phyloP scores from a whole-genome alignment of 2,329 filamentous ascomycete genomes.

The Tolypocladium tundrense region DNA sequence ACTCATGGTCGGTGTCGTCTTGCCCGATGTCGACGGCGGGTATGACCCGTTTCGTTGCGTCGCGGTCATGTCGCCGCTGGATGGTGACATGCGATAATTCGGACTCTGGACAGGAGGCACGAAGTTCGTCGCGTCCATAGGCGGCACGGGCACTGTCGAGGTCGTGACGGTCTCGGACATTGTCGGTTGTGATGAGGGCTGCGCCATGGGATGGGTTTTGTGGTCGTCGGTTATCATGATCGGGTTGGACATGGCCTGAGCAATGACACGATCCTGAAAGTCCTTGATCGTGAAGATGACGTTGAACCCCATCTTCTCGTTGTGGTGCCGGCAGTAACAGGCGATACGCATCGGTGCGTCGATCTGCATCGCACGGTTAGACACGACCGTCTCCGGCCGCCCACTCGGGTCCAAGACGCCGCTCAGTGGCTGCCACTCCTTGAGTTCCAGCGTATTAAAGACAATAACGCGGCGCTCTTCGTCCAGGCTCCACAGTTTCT shows the following conservation, averaged over 20 bases:
- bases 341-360: slow-evolving; percentile 91
- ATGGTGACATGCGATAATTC: slow-evolving; percentile 47
- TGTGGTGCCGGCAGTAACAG: slow-evolving; percentile 92
- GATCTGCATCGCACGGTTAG: slow-evolving; percentile 59
- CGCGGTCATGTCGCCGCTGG: slow-evolving; percentile 51
- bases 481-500: slow-evolving; percentile 74
- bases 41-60: slow-evolving; percentile 36
- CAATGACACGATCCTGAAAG: slow-evolving; percentile 61
- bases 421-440: slow-evolving; percentile 64
- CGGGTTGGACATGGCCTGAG: slow-evolving; percentile 74
- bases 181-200: slow-evolving; percentile 14
- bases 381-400: slow-evolving; percentile 33
- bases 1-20: slow-evolving; percentile 18
- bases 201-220: slow-evolving; percentile 58
- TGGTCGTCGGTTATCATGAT: slow-evolving; percentile 98
- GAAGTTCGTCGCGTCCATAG: slow-evolving; percentile 19
- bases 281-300: slow-evolving; percentile 96
- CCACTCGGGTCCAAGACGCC: slow-evolving; percentile 34
- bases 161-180: slow-evolving; percentile 17
- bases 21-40: slow-evolving; percentile 18
- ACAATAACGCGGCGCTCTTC: slow-evolving; percentile 77
- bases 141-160: slow-evolving; percentile 9
- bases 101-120: slow-evolving; percentile 23
- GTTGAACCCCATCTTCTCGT: slow-evolving; percentile 82
- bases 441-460: slow-evolving; percentile 82